Evolutionary conservation across 75 land plant genomes (phyloP), one percentile per base, ranked within the genome.

Genomic region (Sequoia sempervirens): DNA sequence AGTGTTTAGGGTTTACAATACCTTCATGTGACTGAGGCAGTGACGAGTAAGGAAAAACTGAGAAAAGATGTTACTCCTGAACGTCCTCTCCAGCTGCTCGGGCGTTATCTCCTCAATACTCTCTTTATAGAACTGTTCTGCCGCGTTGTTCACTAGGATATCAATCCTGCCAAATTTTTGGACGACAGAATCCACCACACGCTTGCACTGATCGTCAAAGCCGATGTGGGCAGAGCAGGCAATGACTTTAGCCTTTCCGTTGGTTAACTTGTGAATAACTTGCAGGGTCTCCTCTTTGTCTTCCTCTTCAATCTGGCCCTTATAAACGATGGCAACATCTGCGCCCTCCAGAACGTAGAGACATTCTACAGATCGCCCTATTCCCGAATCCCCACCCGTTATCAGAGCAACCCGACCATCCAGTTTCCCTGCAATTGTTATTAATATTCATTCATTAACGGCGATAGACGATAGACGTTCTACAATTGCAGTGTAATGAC

Each of bases 361-460:
- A 69, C 82, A 80, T 81, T 89, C 91, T 38, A 95, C 94, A 0
- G 97, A 89, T 23, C 96, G 83, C 5, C 99, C 99, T 23, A 95
- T 97, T 11, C 99, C 99, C 1, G 94, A 97, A 75, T 95, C 97
- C 13, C 99, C 97, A 3, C 99, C 99, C 4, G 99, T 97, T 11
- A 97, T 28, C 97, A 14, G 96, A 92, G 80, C 94, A 96, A 26
- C 99, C 95, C 26, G 94, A 92, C 20, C 96, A 93, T 26, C 94
- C 81, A 95, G 88, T 86, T 92, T 92, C 1, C 94, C 94, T 93
- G 94, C 85, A 87, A 84, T 41, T 20, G 13, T 50, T n/a, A 85
- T 26, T 8, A 2, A 40, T 45, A 20, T 46, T 6, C 13, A 26
- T 73, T 9, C 30, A 47, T 34, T 34, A 34, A 34, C 0, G 36